A percentile compares a stretch with the other conserved stretches of the same genome.
These are phyloP conservation scores for Penicillium occitanis DNA, from an alignment of 2,329 filamentous ascomycete species.

Conservation along the genomic window DNA sequence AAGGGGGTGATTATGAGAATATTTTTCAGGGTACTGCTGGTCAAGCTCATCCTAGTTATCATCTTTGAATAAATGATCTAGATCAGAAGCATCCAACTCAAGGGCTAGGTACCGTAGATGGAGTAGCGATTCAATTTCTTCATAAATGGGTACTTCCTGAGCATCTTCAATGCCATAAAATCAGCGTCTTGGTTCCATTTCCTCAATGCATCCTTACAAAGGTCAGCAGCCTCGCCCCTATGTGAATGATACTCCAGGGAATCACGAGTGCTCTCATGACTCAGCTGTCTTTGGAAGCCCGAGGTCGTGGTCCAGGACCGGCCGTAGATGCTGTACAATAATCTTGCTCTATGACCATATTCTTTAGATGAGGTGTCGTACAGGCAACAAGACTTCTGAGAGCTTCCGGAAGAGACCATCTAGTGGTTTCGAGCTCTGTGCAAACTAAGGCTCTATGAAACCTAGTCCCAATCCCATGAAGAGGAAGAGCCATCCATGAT, in stretches of 20 bases:
- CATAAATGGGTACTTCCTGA: too few species aligned
- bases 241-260: neutral
- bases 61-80: too few species aligned
- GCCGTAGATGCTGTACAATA: neutral
- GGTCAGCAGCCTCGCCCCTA: neutral
- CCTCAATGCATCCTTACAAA: neutral
- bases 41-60: too few species aligned
- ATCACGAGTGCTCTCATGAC: neutral
- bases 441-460: neutral
- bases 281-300: neutral
- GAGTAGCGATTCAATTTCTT: too few species aligned
- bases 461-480: neutral
- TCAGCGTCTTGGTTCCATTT: neutral
- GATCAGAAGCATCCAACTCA: too few species aligned
- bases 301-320: neutral
- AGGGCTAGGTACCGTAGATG: too few species aligned
- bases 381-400: neutral
- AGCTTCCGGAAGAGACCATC: neutral
- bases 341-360: neutral
- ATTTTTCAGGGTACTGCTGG: too few species aligned
- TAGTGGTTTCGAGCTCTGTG: neutral
- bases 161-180: neutral
- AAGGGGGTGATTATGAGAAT: too few species aligned
- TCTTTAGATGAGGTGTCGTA: neutral
- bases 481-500: neutral